Conservation (phyloP, 2,329 filamentous ascomycete genomes). For the Sordariomycetes sp. region DNA sequence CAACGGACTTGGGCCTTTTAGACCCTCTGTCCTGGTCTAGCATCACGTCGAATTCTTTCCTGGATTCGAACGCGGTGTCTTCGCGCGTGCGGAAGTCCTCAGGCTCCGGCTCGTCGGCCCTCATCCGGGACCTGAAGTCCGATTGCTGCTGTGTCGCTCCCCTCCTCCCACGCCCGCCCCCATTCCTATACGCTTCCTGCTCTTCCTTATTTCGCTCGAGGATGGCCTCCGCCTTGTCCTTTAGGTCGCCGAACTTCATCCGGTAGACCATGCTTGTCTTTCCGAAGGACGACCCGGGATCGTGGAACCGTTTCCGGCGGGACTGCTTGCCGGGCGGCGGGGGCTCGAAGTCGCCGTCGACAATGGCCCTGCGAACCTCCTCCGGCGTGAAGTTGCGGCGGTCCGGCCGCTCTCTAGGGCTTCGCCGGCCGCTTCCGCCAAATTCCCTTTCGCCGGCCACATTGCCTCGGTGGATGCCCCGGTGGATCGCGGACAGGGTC, state of each 20-base stretch:
- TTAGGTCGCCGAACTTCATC: slow-evolving; percentile 30
- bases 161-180: background rate
- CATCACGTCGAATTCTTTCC: background rate
- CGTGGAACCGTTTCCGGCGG: slow-evolving; percentile 36
- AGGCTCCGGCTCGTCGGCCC: background rate
- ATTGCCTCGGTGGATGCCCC: slow-evolving; percentile 43
- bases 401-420: background rate
- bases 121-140: background rate
- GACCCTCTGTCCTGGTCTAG: background rate
- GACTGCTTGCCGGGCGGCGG: slow-evolving; percentile 20
- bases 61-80: background rate
- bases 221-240: slow-evolving; percentile 12
- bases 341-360: slow-evolving; percentile 10
- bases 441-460: slow-evolving; percentile 7
- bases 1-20: background rate
- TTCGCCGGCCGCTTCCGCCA: background rate
- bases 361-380: slow-evolving; percentile 13
- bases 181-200: background rate
- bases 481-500: slow-evolving; percentile 52
- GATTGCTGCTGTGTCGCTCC: background rate
- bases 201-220: slow-evolving; percentile 5
- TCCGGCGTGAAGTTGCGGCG: slow-evolving; percentile 1
- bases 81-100: background rate
- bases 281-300: slow-evolving; percentile 34
- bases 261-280: slow-evolving; percentile 43